Evolutionary conservation across 805 yeast species (phyloP).

Genomic region (Candida tallmaniae): DNA sequence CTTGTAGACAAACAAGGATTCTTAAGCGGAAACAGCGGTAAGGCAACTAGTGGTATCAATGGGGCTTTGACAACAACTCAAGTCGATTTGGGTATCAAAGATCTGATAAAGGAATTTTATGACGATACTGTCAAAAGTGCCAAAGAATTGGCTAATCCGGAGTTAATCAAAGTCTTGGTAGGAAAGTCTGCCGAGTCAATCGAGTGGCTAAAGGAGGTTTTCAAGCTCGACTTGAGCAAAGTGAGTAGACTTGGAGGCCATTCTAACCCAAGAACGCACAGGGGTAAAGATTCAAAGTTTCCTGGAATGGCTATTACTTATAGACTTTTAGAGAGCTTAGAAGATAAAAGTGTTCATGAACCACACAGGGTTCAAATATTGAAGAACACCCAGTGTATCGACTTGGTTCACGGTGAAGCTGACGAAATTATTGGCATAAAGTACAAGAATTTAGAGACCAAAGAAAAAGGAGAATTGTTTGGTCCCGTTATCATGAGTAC

Average conservation of each 20-base stretch:
- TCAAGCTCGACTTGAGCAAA: slow-evolving; percentile 57
- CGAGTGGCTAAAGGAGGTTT: slow-evolving; percentile 65
- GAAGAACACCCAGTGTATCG: slow-evolving; percentile 39
- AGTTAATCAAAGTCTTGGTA: slow-evolving; percentile 55
- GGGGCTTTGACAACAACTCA: slow-evolving; percentile 73
- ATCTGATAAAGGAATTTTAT: slow-evolving; percentile 55
- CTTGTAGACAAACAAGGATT: slow-evolving; percentile 57
- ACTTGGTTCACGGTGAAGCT: slow-evolving; percentile 31
- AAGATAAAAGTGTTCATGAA: slow-evolving; percentile 40
- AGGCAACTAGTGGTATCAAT: slow-evolving; percentile 65
- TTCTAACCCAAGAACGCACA: slow-evolving; percentile 73
- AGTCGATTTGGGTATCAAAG: slow-evolving; percentile 42
- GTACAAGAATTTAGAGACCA: slow-evolving; percentile 29
- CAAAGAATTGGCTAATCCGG: slow-evolving; percentile 52
- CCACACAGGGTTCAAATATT: slow-evolving; percentile 41
- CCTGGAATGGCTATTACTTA: slow-evolving; percentile 67
- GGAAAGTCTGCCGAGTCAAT: slow-evolving; percentile 63
- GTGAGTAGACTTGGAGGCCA: slow-evolving; percentile 84
- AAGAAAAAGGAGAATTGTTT: slow-evolving; percentile 25
- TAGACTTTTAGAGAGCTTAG: slow-evolving; percentile 46
- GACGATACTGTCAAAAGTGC: slow-evolving; percentile 68
- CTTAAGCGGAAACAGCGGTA: slow-evolving; percentile 61
- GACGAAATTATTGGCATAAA: slow-evolving; percentile 25
- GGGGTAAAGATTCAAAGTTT: slow-evolving; percentile 63
- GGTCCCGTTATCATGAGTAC: slow-evolving; percentile 63